phyloP scores from a whole-genome alignment of 2,329 filamentous ascomycete genomes.

The Fusarium setosum region DNA sequence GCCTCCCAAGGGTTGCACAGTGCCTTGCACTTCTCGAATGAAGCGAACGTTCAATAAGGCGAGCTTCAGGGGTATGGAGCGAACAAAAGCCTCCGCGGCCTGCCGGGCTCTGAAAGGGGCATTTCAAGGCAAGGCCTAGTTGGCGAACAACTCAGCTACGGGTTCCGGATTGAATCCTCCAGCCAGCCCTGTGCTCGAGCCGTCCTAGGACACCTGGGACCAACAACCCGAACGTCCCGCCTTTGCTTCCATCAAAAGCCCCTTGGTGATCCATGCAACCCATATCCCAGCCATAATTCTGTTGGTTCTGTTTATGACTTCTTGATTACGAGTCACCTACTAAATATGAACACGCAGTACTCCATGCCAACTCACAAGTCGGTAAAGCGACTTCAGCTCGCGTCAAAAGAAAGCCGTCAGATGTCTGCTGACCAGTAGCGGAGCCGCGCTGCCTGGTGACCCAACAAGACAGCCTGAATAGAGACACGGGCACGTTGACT shows the following conservation, averaged over 20 bases:
- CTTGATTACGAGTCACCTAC: neutral
- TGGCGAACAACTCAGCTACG: neutral
- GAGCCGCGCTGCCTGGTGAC: neutral
- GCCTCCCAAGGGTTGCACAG: slow-evolving; percentile 8
- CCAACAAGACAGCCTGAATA: slow-evolving; percentile 12
- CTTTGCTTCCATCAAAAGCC: neutral
- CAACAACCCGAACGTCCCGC: neutral
- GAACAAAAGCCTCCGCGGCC: neutral
- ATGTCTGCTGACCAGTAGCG: neutral
- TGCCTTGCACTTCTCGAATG: neutral
- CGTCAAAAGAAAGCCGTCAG: neutral
- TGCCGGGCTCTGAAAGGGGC: neutral
- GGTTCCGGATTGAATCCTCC: slow-evolving; percentile 7
- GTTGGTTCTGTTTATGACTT: neutral
- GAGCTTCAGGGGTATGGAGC: neutral
- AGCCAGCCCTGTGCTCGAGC: slow-evolving; percentile 9
- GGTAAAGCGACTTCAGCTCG: neutral
- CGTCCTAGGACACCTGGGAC: slow-evolving; percentile 1
- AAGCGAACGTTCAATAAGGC: neutral
- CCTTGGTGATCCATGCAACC: neutral
- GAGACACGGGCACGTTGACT: slow-evolving; percentile 12
- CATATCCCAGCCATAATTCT: neutral
- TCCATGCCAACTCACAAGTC: neutral
- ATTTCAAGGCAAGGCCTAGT: neutral
- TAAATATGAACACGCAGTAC: neutral